Percentiles rank a stretch among this genome's conserved stretches.
These are phyloP conservation scores for Phytophthora cryptogea DNA, from an alignment of 352 stramenopile genomes.

Conservation along the genomic window DNA sequence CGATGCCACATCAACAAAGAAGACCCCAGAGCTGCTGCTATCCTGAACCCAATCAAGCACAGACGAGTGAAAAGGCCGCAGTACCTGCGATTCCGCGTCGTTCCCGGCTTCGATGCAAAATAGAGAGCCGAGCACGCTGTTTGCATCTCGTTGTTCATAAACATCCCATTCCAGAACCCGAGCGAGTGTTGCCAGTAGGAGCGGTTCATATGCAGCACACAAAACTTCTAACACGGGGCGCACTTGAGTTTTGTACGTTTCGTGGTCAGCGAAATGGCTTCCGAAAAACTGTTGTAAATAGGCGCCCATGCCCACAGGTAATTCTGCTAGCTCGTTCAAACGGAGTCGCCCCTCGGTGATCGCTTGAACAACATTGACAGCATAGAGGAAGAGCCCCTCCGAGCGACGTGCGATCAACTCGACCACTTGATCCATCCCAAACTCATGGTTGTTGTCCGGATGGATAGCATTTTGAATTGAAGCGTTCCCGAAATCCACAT, in stretches of 20 bases:
- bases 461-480: constrained; percentile 1
- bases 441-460: constrained; percentile 7
- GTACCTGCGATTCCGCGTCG: constrained; percentile 17
- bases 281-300: constrained; percentile 78
- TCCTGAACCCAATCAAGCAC: constrained; percentile 78
- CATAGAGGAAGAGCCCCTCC: constrained; percentile 76
- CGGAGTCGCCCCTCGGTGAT: constrained; percentile 55
- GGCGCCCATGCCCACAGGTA: constrained; percentile 67
- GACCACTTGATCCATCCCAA: constrained; percentile 39
- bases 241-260: constrained; percentile 58
- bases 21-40: constrained; percentile 44
- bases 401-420: constrained; percentile 58
- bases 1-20: constrained; percentile 55
- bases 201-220: constrained; percentile 68
- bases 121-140: constrained; percentile 53
- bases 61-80: constrained; percentile 77
- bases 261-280: constrained; percentile 55
- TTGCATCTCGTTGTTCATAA: constrained; percentile 68
- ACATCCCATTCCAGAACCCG: constrained; percentile 58
- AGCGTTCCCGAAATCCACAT: constrained; percentile 15
- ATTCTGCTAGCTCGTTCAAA: constrained; percentile 51
- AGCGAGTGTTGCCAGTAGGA: constrained; percentile 47
- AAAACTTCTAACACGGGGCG: constrained; percentile 72
- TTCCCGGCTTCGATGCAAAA: constrained; percentile 55
- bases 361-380: constrained; percentile 75